Evolutionary conservation across 1,139 yeast genomes (phyloP), one percentile per base, ranked within the genome.

Genomic region (Meyerozyma smithsonii): DNA sequence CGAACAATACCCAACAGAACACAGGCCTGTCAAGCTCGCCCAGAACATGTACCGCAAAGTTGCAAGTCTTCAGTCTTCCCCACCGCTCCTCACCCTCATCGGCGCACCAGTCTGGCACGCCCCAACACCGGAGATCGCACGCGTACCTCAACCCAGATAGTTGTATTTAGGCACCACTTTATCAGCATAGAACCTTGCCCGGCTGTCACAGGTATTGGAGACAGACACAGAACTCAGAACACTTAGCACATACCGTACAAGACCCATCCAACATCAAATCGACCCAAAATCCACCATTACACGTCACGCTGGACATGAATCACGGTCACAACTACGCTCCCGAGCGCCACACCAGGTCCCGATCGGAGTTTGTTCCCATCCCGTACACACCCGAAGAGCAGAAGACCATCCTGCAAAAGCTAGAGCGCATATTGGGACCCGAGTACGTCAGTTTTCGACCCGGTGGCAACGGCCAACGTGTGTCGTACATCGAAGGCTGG

Each of bases 381-480:
- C 60, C 67, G n/a, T 72, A 70, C 47, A 53, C 64, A 0, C 51
- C 48, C 37, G 72, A 67, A 35, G 81, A 77, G 42, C 54, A 60
- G 12, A 50, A 51, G 5, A 51, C 65, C 4, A 72, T 77, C 36
- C 72, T 67, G 46, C 49, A 48, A 18, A 65, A 69, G 15, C 61
- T 84, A 32, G 79, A 79, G 46, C 78, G 75, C 49, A 79, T 80
- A 21, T 66, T 89, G 25, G 98, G 98, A 0, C 97, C 97, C 0
- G 97, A 90, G 59, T 90, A 79, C 54, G 81, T 92, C 24, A 81
- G 95, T 32, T 77, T 79, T 37, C 72, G 97, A 32, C 82, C 90
- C 2, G 94, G 90, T 1, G 88, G 83, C 20, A 88, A 88, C 2
- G 81, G 84, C 6, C 70, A 70, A 34, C 68, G 74, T 39, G 87